These are phyloP conservation scores for Candida coquimbonensis DNA, from an alignment of 805 yeast genomes.

Conservation along the genomic window DNA sequence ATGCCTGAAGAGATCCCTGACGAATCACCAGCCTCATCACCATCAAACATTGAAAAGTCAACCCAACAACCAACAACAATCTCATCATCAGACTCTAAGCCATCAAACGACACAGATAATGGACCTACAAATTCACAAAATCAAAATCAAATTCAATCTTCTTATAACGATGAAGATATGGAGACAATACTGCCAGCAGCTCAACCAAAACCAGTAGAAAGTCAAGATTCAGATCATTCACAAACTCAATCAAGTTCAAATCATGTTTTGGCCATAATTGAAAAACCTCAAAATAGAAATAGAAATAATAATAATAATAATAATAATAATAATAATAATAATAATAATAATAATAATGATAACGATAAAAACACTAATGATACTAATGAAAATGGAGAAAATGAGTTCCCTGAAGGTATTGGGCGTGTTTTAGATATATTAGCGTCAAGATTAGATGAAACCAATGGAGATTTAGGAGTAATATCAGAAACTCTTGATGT, in stretches of 20 bases:
- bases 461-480: not conserved
- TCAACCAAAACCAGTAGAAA: not conserved
- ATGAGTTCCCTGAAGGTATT: not conserved
- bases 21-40: no score
- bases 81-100: not conserved
- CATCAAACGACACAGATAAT: no score
- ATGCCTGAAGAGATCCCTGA: no score
- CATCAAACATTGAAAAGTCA: no score
- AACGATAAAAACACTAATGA: no score
- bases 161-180: not conserved
- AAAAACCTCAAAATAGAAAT: no score
- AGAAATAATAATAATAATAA: no score
- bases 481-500: not conserved
- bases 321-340: no score
- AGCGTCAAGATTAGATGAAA: not conserved
- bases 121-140: not conserved
- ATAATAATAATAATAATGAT: no score
- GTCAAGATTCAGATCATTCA: not conserved
- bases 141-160: not conserved
- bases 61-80: no score
- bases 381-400: not conserved
- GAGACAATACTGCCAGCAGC: slow-evolving; percentile 1
- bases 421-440: not conserved
- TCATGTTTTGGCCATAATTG: no score
- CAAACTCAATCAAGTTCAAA: no score